Conservation (phyloP, 192 early-diverging fungal species). For the Coemansia sp. region DNA sequence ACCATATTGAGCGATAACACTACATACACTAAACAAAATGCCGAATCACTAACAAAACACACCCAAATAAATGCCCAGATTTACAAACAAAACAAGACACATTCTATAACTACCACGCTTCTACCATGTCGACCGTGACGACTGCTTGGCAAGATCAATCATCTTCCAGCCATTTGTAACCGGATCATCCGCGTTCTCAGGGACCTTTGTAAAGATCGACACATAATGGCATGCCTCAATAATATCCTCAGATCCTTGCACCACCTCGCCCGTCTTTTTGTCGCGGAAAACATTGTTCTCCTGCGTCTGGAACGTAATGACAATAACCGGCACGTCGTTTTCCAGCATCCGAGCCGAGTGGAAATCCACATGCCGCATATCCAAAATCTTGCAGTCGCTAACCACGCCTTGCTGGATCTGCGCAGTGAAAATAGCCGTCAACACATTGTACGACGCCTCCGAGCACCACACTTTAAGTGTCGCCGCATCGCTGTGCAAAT, state of each 20-base stretch:
- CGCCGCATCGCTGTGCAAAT: conserved; percentile 79
- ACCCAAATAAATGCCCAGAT: no score
- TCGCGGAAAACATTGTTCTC: conserved; percentile 94
- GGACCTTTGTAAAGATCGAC: conserved; percentile 86
- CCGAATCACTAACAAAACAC: no score
- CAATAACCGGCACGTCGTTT: conserved; percentile 88
- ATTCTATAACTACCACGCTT: not conserved
- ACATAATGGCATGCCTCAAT: conserved; percentile 88
- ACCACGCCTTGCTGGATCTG: conserved; percentile 86
- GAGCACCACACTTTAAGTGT: conserved; percentile 91
- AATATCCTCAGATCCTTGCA: conserved; percentile 81
- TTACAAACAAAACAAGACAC: no score
- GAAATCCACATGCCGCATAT: conserved; percentile 88
- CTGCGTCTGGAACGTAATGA: conserved; percentile 88
- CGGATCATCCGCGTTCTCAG: conserved; percentile 74
- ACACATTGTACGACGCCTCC: conserved; percentile 82
- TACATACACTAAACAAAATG: no score
- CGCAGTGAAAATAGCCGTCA: conserved; percentile 79
- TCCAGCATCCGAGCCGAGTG: conserved; percentile 87
- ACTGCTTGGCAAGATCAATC: conserved; percentile 84
- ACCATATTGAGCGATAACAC: no score
- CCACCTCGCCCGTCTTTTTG: conserved; percentile 78
- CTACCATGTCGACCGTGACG: conserved; percentile 54
- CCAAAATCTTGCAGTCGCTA: conserved; percentile 92
- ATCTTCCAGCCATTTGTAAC: conserved; percentile 90